Base-by-base conservation (phyloP, 257 asterid genomes). In the Phtheirospermum japonicum region DNA sequence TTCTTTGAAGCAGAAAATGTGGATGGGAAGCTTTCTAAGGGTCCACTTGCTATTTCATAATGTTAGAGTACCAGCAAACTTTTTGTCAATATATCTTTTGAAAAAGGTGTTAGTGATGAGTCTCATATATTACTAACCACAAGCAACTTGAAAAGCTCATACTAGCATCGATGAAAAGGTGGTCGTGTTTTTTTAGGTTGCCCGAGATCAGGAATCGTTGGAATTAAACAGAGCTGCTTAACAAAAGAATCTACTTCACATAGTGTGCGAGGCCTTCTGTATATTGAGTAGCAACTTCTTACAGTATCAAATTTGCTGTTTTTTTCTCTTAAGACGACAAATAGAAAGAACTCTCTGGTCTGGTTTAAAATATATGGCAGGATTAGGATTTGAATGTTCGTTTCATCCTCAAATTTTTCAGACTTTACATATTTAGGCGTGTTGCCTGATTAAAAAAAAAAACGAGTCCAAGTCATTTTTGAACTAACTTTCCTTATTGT, bases 401-500 rank as follows among this genome's bases (percentile, higher is more conserved):
- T 31, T 13, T 6, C 30, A 69, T 40, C 34, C 31, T 6, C 11
- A 12, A n/a, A 23, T 1, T 23, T n/a, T 23, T 52, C 62, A 40
- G 13, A 61, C 9, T 18, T 28, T 53, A 11, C 34, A 10, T 2
- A 39, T 14, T 65, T 37, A 39, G 17, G n/a, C 45, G 4, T 40
- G 49, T 7, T 49, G 17, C 48, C 28, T 23, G 12, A 52, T n/a
- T n/a, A n/a, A n/a, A n/a, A n/a, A n/a, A n/a, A n/a, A n/a, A n/a
- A n/a, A n/a, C n/a, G n/a, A n/a, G n/a, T n/a, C n/a, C n/a, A n/a
- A n/a, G n/a, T n/a, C n/a, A n/a, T n/a, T n/a, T 45, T 20, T 19
- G 33, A 55, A 30, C 16, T 49, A 12, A 33, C 11, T 48, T 59
- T 39, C 61, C 18, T 57, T 40, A 28, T 58, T 59, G 42, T 43